Base-by-base conservation (phyloP, 2,329 filamentous ascomycete genomes). In the Trichophyton equinum region DNA sequence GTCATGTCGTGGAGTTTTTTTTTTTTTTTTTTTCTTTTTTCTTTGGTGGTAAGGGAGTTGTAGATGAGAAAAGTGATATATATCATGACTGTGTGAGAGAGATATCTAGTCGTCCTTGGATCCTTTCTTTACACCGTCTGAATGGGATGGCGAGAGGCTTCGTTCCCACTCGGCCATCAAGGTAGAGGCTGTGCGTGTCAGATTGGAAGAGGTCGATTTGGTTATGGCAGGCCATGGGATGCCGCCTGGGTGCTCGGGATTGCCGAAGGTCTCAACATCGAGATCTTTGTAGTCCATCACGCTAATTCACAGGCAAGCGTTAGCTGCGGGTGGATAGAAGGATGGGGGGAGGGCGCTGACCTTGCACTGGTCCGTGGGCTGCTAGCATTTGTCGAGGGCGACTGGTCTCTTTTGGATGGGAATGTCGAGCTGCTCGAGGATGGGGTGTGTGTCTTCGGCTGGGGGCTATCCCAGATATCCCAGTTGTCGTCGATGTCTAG, bases 151-250 rank as follows among this genome's bases (percentile, higher is more conserved):
- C 1, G 81, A 84, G 13, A 91, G 76, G 65, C 83, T 88, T 72
- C 85, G 89, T 76, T 97, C 92, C 89, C 90, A 95, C 70, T 96
- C 91, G 65, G 85, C 87, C 84, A 96, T 90, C 61, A 96, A 79
- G 64, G 87, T 88, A 40, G 85, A 88, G n/a, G 91, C 89, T 0
- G 89, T 92, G 42, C 85, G 82, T 71, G 90, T 89, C 66, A 96
- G 76, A 67, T 89, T 91, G 66, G 84, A 85, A 0, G 91, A 88
- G 7, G 84, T 82, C 47, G 91, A 75, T 65, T 86, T 85, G 70
- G 85, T 85, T 61, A 95, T 80, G 56, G 86, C 82, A 57, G 85
- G 85, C 76, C 89, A 89, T 30, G 87, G 77, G 13, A 79, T 77
- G 58, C 72, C 71, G 58, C 77, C 75, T 42, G 72, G 69, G 13